A percentile compares a stretch with the other conserved stretches of the same genome.
phyloP scores from a whole-genome alignment of 2,329 filamentous ascomycete genomes.

The Ascochyta viciae-villosae region DNA sequence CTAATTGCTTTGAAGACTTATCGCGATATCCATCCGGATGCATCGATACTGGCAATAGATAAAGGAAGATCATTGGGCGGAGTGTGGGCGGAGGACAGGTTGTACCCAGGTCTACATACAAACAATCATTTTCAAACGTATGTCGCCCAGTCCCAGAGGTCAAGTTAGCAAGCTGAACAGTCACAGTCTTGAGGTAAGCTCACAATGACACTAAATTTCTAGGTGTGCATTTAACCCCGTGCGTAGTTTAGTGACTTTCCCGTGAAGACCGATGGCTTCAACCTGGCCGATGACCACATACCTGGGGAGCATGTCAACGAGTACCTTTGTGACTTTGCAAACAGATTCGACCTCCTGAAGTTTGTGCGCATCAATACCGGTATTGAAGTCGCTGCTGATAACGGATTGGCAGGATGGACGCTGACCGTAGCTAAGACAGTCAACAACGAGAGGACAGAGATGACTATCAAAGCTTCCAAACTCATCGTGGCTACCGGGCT shows the following conservation, averaged over 20 bases:
- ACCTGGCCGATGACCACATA: conserved; percentile 61
- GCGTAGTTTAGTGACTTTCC: conserved; percentile 48
- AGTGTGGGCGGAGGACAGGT: conserved; percentile 51
- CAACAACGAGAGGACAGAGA: not conserved
- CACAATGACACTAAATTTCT: too few relatives aligned
- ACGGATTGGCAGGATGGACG: conserved; percentile 33
- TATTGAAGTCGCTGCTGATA: conserved; percentile 55
- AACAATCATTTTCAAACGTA: conserved; percentile 54
- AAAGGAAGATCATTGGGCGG: conserved; percentile 51
- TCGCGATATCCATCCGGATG: conserved; percentile 51
- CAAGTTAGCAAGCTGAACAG: too few relatives aligned
- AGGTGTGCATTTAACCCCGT: too few relatives aligned
- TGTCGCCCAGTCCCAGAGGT: conserved; percentile 6
- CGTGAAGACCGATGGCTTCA: conserved; percentile 36
- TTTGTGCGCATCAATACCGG: conserved; percentile 60
- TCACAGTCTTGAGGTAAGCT: too few relatives aligned
- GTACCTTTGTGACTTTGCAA: conserved; percentile 59
- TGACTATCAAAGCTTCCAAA: conserved; percentile 45
- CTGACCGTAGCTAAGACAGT: conserved; percentile 16
- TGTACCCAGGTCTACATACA: conserved; percentile 54
- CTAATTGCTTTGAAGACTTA: conserved; percentile 55
- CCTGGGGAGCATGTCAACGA: conserved; percentile 63
- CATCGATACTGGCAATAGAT: conserved; percentile 56
- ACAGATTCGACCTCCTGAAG: conserved; percentile 56
- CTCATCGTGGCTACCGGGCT: conserved; percentile 69